Base-by-base conservation (phyloP, 805 yeast genomes). In the Barnettozyma populi region DNA sequence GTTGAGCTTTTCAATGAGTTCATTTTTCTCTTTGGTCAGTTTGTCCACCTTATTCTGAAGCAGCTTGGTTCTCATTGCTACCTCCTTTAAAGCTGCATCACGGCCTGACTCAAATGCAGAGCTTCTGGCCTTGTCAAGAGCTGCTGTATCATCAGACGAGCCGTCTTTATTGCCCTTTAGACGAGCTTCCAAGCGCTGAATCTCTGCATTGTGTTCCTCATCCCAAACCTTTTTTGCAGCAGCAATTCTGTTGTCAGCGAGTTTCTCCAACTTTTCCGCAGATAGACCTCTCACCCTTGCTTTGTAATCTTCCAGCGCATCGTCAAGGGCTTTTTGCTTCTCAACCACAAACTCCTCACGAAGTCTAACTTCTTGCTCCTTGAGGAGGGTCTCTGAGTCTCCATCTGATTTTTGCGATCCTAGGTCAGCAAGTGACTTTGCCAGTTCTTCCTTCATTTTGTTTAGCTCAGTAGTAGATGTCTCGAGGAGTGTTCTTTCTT, bases 11-110 rank as follows among this genome's bases (percentile, higher is more conserved):
- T 51, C 51, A 39, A 59, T 61, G 13, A 78, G 52, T 5, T 70
- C 71, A 13, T 68, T 65, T 41, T 72, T 73, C 36, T 69, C 69
- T 8, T 61, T 57, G 7, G 60, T 60, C 31, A 74, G 51, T 16
- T 63, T 65, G 14, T 64, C 67, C 13, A 76, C 49, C 52, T 73
- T 70, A n/a, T 60, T 52, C 41, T 66, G 75, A 36, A 84, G 60
- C n/a, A 67, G 66, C 37, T 68, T 66, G 32, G 64, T 63, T 41
- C 69, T 70, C 57, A 68, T 68, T 1, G 69, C 69, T 56, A 66
- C 53, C 65, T 66, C 61, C 53, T 51, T 60, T 51, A 57, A 24
- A 8, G 63, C 53, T 2, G 62, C 56, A 21, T 58, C 54, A 46
- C 60, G 58, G 14, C 59, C 64, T 25, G 56, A 49, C 7, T 52